phyloP scores from a whole-genome alignment of 257 asterid genomes.

The Paraleonurus japonicus region DNA sequence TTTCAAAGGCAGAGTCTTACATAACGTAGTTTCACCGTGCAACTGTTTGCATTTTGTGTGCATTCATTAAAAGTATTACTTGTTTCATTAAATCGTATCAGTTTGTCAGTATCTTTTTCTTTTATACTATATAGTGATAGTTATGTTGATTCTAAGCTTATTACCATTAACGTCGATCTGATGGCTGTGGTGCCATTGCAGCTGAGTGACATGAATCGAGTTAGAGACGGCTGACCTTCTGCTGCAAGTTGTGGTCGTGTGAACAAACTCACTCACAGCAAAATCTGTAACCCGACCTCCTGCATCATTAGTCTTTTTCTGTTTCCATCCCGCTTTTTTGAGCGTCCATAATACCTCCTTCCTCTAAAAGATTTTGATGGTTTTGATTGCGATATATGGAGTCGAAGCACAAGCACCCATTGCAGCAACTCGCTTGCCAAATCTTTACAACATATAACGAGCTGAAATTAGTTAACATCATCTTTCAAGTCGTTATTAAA shows the following conservation, averaged over 20 bases:
- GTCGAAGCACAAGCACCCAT: constrained; percentile 86
- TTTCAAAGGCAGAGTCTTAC: too few relatives aligned
- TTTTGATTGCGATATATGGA: constrained; percentile 37
- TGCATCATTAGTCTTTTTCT: constrained; percentile 47
- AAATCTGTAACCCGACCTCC: constrained; percentile 55
- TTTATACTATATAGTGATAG: too few relatives aligned
- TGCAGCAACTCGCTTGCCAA: constrained; percentile 21
- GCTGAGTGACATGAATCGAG: constrained; percentile 75
- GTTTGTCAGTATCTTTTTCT: too few relatives aligned
- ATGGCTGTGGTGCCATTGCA: constrained; percentile 73
- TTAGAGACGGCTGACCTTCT: constrained; percentile 65
- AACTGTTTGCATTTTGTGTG: too few relatives aligned
- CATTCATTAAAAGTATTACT: too few relatives aligned
- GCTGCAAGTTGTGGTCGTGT: constrained; percentile 64
- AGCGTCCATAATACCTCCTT: constrained; percentile 37
- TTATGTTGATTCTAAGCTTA: too few relatives aligned
- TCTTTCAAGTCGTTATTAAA: background rate
- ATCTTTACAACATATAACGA: constrained; percentile 17
- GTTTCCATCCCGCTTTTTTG: constrained; percentile 46
- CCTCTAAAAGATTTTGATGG: constrained; percentile 33
- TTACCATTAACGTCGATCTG: constrained; percentile 60
- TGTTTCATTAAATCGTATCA: too few relatives aligned
- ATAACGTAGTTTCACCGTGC: too few relatives aligned
- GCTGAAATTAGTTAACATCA: background rate
- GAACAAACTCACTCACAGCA: constrained; percentile 65